Evolutionary conservation across 2,329 filamentous ascomycete genomes (phyloP).

Genomic region (Beauveria pseudobassiana): DNA sequence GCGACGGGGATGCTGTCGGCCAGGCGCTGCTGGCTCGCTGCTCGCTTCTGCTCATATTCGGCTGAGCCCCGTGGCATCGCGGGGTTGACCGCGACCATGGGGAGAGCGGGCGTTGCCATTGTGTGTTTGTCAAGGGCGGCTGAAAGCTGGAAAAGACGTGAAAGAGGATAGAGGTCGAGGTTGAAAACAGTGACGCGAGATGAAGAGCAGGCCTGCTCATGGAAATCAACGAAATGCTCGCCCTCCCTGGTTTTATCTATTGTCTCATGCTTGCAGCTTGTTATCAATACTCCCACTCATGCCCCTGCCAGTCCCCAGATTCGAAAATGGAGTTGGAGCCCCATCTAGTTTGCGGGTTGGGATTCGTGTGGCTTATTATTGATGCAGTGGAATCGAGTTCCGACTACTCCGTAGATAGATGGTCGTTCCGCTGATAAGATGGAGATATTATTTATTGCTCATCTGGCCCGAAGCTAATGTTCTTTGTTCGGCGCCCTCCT

Average conservation of each 20-base stretch:
- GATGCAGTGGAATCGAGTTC: not conserved
- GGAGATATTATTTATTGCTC: not conserved
- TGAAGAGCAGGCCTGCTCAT: too few relatives aligned
- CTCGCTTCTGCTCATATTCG: slow-evolving; percentile 9
- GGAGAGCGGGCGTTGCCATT: not conserved
- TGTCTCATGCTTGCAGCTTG: not conserved
- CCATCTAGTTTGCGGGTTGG: not conserved
- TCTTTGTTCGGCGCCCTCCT: not conserved
- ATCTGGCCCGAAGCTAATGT: not conserved
- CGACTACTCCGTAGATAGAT: not conserved
- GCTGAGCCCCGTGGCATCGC: slow-evolving; percentile 4
- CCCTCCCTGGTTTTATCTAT: not conserved
- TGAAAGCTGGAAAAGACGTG: not conserved
- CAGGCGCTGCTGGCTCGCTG: slow-evolving; percentile 23
- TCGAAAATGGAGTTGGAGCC: not conserved
- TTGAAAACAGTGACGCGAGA: too few relatives aligned
- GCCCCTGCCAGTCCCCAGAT: not conserved
- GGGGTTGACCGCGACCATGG: not conserved
- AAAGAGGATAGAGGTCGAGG: not conserved
- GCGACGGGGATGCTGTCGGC: slow-evolving; percentile 23
- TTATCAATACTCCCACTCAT: not conserved
- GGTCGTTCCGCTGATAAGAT: not conserved
- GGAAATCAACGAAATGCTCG: not conserved
- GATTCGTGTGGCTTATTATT: too few relatives aligned
- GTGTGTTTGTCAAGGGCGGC: not conserved